These are phyloP conservation scores for Gossypium davidsonii DNA, from an alignment of 441 rosid species.

Conservation along the genomic window DNA sequence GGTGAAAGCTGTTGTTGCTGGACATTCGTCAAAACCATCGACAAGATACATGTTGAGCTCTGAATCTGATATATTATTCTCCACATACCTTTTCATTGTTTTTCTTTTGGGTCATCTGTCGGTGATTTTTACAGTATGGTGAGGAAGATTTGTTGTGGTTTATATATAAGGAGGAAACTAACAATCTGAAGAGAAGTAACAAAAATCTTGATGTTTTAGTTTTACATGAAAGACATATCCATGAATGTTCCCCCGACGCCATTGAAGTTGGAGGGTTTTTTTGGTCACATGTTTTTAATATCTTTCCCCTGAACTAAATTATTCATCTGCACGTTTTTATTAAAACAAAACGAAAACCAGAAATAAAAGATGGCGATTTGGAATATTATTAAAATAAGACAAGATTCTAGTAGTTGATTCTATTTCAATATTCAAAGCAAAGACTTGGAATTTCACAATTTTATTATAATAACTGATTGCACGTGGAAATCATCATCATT, in stretches of 20 bases:
- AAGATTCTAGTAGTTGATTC: too few species aligned
- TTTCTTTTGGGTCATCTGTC: not conserved
- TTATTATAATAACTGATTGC: too few species aligned
- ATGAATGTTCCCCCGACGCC: not conserved
- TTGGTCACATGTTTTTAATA: not conserved
- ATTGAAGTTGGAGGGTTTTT: not conserved
- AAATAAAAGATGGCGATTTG: not conserved
- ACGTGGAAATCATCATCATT: too few species aligned
- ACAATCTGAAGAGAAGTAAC: not conserved
- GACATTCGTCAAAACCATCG: not conserved
- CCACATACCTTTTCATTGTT: not conserved
- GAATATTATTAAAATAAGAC: not conserved
- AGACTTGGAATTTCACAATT: too few species aligned
- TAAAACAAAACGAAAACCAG: too few species aligned
- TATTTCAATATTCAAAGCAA: too few species aligned
- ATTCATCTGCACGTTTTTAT: not conserved
- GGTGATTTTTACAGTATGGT: too few species aligned
- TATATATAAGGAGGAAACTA: not conserved
- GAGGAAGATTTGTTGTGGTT: not conserved
- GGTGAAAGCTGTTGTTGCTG: not conserved
- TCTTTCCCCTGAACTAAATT: not conserved
- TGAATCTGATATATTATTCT: not conserved
- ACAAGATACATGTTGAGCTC: not conserved
- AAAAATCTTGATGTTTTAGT: too few species aligned
- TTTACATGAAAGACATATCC: not conserved